Base-by-base conservation (phyloP, 805 yeast genomes). In the Blastobotrys chiropterorum region DNA sequence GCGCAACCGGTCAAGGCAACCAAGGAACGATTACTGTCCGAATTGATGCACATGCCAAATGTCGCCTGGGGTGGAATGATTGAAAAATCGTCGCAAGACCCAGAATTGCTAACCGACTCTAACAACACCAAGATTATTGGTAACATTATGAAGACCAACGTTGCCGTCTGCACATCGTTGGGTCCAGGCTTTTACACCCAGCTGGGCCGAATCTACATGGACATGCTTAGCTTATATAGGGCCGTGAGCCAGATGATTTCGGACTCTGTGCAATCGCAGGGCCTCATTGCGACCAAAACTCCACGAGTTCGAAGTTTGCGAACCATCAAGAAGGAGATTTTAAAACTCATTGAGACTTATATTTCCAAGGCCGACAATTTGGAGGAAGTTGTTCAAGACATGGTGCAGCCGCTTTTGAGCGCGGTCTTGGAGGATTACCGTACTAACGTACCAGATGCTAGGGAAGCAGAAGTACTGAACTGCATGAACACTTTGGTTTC, bases 381-480 rank as follows among this genome's bases (percentile, higher is more conserved):
- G 54, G 90, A 90, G 53, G 92, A 88, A 60, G 83, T 92, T 49
- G 96, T 87, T 20, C 77, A 82, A 47, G 89, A 85, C 57, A 77
- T 94, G 58, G 83, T 90, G 2, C 87, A 86, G 56, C 95, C 95
- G 30, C 73, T 94, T 63, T 80, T 94, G 56, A 77, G 77, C 44
- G 88, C 97, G 0, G 90, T 89, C 14, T 77, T 94, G 57, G 95
- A 86, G 55, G 99, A 94, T 68, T 94, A 94, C 72, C 81, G 80
- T 62, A 73, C 81, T 15, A 87, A 87, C 64, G 96, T 90, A 34
- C 95, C 98, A 2, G 96, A 90, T 72, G 97, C 97, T 7, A 83
- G 98, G 66, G 99, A 94, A 72, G 96, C 97, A 5, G 99, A 94
- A 71, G 99, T 94, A 3, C 77, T 94, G 68, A 88, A 86, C 70